Evolutionary conservation across 257 asterid species (phyloP).

Genomic region (Solanum chaucha): DNA sequence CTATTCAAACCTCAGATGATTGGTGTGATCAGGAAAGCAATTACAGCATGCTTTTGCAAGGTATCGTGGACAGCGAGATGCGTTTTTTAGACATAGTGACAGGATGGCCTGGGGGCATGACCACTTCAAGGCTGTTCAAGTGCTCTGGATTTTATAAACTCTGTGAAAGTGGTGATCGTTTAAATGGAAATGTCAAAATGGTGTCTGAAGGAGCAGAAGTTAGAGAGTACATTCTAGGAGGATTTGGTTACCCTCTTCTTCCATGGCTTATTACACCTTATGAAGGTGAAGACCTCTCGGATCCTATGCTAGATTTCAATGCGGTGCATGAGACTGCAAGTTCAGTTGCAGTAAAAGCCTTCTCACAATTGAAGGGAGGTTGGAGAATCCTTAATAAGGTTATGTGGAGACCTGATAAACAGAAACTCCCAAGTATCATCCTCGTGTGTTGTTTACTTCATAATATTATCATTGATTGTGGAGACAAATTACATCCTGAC

Average conservation of each 20-base stretch:
- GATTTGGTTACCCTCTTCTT: slow-evolving; percentile 68
- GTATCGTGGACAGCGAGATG: slow-evolving; percentile 58
- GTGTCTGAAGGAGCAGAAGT: slow-evolving; percentile 29
- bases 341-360: slow-evolving; percentile 49
- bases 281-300: slow-evolving; percentile 28
- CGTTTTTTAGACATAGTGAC: slow-evolving; percentile 77
- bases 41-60: slow-evolving; percentile 91
- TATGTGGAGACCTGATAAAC: slow-evolving; percentile 94
- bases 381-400: slow-evolving; percentile 97
- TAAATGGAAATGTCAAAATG: slow-evolving; percentile 30
- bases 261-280: slow-evolving; percentile 88
- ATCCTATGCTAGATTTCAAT: slow-evolving; percentile 25
- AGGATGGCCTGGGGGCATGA: slow-evolving; percentile 99
- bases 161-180: slow-evolving; percentile 57
- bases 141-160: slow-evolving; percentile 74
- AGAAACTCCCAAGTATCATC: slow-evolving; percentile 82
- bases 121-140: slow-evolving; percentile 54
- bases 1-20: slow-evolving; percentile 85
- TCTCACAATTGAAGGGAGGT: slow-evolving; percentile 71
- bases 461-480: slow-evolving; percentile 75
- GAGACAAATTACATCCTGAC: slow-evolving; percentile 52
- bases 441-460: slow-evolving; percentile 89
- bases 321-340: slow-evolving; percentile 42
- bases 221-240: slow-evolving; percentile 78
- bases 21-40: slow-evolving; percentile 91